These are phyloP conservation scores for Ambrosia hybrid DNA, from an alignment of 140 eudicot genomes.

Conservation along the genomic window DNA sequence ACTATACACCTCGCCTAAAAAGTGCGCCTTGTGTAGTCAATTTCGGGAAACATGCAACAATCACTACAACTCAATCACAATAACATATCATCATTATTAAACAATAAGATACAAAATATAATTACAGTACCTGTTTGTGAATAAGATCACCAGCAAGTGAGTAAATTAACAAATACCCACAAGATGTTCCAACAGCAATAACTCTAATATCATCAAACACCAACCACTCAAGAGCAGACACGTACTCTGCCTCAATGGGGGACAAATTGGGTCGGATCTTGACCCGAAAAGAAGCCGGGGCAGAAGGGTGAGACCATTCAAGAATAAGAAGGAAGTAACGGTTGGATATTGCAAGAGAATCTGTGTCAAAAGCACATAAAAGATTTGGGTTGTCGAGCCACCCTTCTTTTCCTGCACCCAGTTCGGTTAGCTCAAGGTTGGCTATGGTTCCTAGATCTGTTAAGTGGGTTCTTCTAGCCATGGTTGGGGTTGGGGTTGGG, in stretches of 20 bases:
- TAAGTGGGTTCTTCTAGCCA: slow-evolving; percentile 67
- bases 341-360: slow-evolving; percentile 73
- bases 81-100: too few relatives aligned
- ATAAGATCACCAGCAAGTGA: slow-evolving; percentile 78
- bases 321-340: slow-evolving; percentile 65
- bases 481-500: slow-evolving; percentile 4
- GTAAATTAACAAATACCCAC: slow-evolving; percentile 74
- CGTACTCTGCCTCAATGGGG: slow-evolving; percentile 81
- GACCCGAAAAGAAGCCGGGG: slow-evolving; percentile 37
- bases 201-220: slow-evolving; percentile 80
- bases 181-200: slow-evolving; percentile 81
- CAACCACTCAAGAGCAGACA: slow-evolving; percentile 93
- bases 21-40: too few relatives aligned
- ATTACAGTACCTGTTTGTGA: slow-evolving; percentile 98
- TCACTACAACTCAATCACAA: too few relatives aligned
- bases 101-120: too few relatives aligned
- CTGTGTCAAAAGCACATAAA: slow-evolving; percentile 67
- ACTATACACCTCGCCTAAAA: too few relatives aligned
- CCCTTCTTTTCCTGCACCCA: slow-evolving; percentile 90
- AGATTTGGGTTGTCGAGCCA: slow-evolving; percentile 86
- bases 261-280: slow-evolving; percentile 86
- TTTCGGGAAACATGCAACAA: too few relatives aligned
- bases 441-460: slow-evolving; percentile 70
- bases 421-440: slow-evolving; percentile 52
- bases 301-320: slow-evolving; percentile 56